These are phyloP conservation scores for Entomortierella beljakovae DNA, from an alignment of 192 early-diverging fungal genomes.

Conservation along the genomic window DNA sequence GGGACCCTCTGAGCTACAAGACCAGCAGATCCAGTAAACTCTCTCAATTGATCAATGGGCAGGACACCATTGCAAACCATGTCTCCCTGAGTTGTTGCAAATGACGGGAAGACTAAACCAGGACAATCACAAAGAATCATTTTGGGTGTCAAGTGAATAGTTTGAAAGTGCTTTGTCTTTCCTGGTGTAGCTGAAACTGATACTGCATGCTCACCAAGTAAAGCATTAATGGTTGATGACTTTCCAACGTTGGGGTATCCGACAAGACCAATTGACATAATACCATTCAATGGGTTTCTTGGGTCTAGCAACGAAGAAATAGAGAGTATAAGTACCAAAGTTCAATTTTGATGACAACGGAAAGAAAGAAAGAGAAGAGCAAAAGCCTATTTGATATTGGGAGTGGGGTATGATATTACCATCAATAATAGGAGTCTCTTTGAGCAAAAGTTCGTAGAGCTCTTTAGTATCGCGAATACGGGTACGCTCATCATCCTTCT, in stretches of 20 bases:
- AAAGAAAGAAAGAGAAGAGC: not conserved
- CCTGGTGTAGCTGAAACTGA: slow-evolving; percentile 97
- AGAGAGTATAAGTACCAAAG: too few relatives aligned
- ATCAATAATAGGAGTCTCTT: slow-evolving; percentile 58
- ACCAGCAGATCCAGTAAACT: slow-evolving; percentile 88
- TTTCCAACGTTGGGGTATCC: slow-evolving; percentile 99
- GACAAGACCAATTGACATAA: slow-evolving; percentile 91
- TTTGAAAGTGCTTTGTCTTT: slow-evolving; percentile 99
- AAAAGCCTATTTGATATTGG: slow-evolving; percentile 2
- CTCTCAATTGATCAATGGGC: slow-evolving; percentile 98
- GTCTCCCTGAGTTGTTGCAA: slow-evolving; percentile 98
- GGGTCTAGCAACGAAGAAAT: slow-evolving; percentile 28
- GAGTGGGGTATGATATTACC: slow-evolving; percentile 22
- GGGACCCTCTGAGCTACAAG: slow-evolving; percentile 89
- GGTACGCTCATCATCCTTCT: slow-evolving; percentile 62
- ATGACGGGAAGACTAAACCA: slow-evolving; percentile 98
- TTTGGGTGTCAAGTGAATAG: slow-evolving; percentile 88
- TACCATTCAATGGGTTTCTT: slow-evolving; percentile 59
- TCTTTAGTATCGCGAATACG: slow-evolving; percentile 65
- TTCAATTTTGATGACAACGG: too few relatives aligned
- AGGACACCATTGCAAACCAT: slow-evolving; percentile 99
- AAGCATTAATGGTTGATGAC: slow-evolving; percentile 97
- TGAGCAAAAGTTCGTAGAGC: slow-evolving; percentile 62
- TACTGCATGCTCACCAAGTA: slow-evolving; percentile 93
- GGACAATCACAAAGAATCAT: slow-evolving; percentile 98